These are phyloP conservation scores for Vicia villosa DNA, from an alignment of 306 rosid species.

Conservation along the genomic window DNA sequence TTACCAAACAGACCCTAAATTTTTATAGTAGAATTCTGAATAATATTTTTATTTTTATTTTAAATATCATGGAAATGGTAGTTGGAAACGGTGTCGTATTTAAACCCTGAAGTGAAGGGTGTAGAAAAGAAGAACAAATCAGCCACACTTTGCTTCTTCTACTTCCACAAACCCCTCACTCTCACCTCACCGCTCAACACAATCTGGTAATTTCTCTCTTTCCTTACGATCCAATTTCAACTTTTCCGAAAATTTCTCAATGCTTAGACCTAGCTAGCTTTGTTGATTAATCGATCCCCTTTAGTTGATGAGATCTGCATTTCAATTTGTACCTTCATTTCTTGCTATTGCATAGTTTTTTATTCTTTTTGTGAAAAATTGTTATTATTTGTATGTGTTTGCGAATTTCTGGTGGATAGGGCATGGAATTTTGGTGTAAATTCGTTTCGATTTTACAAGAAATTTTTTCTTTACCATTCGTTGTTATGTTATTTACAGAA, in stretches of 20 bases:
- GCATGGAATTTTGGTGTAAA: too few relatives aligned
- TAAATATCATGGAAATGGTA: background rate
- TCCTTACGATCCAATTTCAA: background rate
- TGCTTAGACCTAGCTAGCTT: background rate
- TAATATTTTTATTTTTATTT: too few relatives aligned
- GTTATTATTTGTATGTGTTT: background rate
- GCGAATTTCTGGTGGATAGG: background rate
- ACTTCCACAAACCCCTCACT: background rate
- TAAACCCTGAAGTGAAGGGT: background rate
- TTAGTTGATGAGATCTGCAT: background rate
- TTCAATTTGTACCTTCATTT: background rate
- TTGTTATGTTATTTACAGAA: conserved; percentile 27
- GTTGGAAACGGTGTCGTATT: background rate
- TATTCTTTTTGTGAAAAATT: background rate
- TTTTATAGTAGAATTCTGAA: too few relatives aligned
- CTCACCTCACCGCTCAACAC: background rate
- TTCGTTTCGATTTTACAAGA: too few relatives aligned
- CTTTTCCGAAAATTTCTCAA: background rate
- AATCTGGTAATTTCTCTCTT: background rate
- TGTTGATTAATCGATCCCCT: background rate
- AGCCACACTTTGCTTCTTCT: background rate
- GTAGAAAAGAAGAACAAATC: background rate
- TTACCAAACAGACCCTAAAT: too few relatives aligned
- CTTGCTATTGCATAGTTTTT: too few relatives aligned
- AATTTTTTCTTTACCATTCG: background rate